These are phyloP conservation scores for Talaromyces sp. DNA, from an alignment of 2,329 filamentous ascomycete genomes.

Conservation along the genomic window DNA sequence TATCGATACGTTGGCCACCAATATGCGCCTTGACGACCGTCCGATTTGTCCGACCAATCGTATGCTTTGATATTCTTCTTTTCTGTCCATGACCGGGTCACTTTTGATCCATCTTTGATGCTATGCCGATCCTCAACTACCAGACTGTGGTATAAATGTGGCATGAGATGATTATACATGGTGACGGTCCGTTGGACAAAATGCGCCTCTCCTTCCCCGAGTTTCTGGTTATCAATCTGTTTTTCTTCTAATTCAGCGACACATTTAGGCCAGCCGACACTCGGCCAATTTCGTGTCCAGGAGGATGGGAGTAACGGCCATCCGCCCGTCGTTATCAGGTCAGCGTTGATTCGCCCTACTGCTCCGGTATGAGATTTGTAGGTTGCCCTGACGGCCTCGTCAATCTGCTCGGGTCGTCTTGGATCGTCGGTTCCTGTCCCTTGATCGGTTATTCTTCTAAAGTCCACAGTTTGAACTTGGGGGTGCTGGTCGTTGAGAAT, in stretches of 20 bases:
- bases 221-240: slow-evolving; percentile 6
- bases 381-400: slow-evolving; percentile 16
- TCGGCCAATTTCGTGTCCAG: slow-evolving; percentile 10
- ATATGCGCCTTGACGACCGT: slow-evolving; percentile 21
- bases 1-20: slow-evolving; percentile 45
- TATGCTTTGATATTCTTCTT: slow-evolving; percentile 17
- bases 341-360: slow-evolving; percentile 13
- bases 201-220: background rate
- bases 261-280: slow-evolving; percentile 17
- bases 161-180: slow-evolving; percentile 19
- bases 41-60: slow-evolving; percentile 14
- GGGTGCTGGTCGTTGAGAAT: slow-evolving; percentile 39
- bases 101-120: slow-evolving; percentile 18
- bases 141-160: slow-evolving; percentile 18
- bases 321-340: slow-evolving; percentile 12
- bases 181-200: slow-evolving; percentile 14
- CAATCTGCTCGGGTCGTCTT: slow-evolving; percentile 29
- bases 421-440: slow-evolving; percentile 14
- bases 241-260: slow-evolving; percentile 15
- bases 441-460: slow-evolving; percentile 26
- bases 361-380: slow-evolving; percentile 13
- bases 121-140: slow-evolving; percentile 31
- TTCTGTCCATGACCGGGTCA: slow-evolving; percentile 18
- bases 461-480: slow-evolving; percentile 32
- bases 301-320: slow-evolving; percentile 14